Evolutionary conservation across 106 monocot genomes (phyloP).

Genomic region (Dioscorea zingiberensis): DNA sequence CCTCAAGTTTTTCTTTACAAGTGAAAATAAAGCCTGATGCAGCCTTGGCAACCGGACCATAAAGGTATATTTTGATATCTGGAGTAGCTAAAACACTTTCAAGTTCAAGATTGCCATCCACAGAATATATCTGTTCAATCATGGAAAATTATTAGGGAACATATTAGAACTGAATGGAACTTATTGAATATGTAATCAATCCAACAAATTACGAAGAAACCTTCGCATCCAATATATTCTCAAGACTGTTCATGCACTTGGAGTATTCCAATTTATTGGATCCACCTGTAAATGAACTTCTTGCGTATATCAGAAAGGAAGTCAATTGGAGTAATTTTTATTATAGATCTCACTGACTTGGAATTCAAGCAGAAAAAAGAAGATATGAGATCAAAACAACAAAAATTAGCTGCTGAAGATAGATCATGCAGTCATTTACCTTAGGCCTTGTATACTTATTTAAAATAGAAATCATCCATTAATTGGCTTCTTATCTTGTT

Average conservation of each 20-base stretch:
- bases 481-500: no score
- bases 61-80: slow-evolving; percentile 62
- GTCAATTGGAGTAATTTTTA: background rate
- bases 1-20: slow-evolving; percentile 50
- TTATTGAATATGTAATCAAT: background rate
- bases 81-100: slow-evolving; percentile 68
- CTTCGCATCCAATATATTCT: slow-evolving; percentile 83
- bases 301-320: background rate
- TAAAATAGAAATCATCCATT: no score
- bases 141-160: background rate
- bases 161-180: background rate
- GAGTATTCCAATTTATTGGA: slow-evolving; percentile 52
- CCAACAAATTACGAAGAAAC: slow-evolving; percentile 19
- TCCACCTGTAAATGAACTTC: slow-evolving; percentile 43
- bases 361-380: background rate
- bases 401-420: no score
- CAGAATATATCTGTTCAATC: slow-evolving; percentile 47
- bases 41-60: slow-evolving; percentile 37
- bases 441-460: no score
- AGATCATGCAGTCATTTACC: no score
- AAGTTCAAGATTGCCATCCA: slow-evolving; percentile 62
- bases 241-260: slow-evolving; percentile 95
- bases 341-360: no score
- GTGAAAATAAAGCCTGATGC: slow-evolving; percentile 16
- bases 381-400: no score